These are phyloP conservation scores for Parasarocladium wereldwijsianum DNA, from an alignment of 2,329 filamentous ascomycete species.

Conservation along the genomic window DNA sequence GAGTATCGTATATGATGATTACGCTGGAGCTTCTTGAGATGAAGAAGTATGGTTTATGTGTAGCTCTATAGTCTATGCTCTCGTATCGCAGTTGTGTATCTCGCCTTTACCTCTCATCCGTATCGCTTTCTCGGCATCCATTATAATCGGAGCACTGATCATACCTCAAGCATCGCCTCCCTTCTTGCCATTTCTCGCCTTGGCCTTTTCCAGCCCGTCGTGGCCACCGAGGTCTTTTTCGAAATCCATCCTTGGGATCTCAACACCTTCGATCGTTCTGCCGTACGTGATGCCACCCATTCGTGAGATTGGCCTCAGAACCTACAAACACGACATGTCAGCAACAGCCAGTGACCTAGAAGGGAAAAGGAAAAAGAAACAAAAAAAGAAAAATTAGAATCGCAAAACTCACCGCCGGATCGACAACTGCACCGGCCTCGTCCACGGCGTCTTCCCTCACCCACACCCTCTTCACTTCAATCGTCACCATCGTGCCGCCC, in stretches of 20 bases:
- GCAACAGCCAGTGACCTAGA: background rate
- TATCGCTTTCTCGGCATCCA: too few relatives aligned
- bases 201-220: conserved; percentile 42
- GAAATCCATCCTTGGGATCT: conserved; percentile 52
- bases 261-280: conserved; percentile 52
- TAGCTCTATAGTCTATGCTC: too few relatives aligned
- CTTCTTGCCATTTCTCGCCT: conserved; percentile 21
- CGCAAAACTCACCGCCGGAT: conserved; percentile 42
- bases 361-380: conserved; percentile 5
- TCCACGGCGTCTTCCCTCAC: conserved; percentile 78
- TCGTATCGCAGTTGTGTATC: too few relatives aligned
- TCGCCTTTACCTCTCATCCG: too few relatives aligned
- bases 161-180: too few relatives aligned
- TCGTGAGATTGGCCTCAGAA: conserved; percentile 62
- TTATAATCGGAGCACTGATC: too few relatives aligned
- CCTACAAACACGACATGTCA: conserved; percentile 20
- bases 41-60: too few relatives aligned
- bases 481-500: conserved; percentile 57
- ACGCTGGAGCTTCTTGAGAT: too few relatives aligned
- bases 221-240: conserved; percentile 33
- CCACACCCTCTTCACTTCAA: conserved; percentile 84
- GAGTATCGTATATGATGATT: too few relatives aligned
- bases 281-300: conserved; percentile 80
- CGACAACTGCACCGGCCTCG: conserved; percentile 57
- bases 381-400: conserved; percentile 2